Evolutionary conservation across 371 early-diverging fungal genomes (phyloP).

Genomic region (Apophysomyces variabilis): DNA sequence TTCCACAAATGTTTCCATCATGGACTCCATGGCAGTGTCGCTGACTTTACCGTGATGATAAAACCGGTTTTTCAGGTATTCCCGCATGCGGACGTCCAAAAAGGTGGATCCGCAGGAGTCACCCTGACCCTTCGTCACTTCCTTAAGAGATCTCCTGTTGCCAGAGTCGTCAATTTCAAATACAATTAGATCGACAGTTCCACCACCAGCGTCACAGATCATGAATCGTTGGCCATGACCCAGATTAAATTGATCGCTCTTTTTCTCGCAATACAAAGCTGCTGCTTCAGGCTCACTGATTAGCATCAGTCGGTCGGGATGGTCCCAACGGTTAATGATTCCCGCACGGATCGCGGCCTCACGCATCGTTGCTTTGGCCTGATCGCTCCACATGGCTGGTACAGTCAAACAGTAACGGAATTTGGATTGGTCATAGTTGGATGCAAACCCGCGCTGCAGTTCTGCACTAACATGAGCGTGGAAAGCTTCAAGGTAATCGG

Average conservation of each 20-base stretch:
- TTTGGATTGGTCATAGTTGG: conserved; percentile 50
- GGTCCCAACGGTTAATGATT: conserved; percentile 51
- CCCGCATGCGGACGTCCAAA: conserved; percentile 57
- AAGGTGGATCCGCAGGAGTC: conserved; percentile 63
- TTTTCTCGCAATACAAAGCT: conserved; percentile 53
- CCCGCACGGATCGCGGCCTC: conserved; percentile 53
- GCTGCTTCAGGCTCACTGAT: conserved; percentile 59
- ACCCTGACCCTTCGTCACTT: conserved; percentile 60
- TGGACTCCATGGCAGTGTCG: conserved; percentile 49
- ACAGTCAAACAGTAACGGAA: conserved; percentile 55
- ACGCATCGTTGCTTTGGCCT: conserved; percentile 55
- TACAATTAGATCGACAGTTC: conserved; percentile 65
- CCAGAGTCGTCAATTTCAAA: conserved; percentile 53
- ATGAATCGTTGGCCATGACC: conserved; percentile 59
- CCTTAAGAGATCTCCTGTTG: conserved; percentile 47
- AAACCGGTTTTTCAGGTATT: conserved; percentile 48
- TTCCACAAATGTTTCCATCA: conserved; percentile 53
- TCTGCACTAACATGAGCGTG: conserved; percentile 49
- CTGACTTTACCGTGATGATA: conserved; percentile 49
- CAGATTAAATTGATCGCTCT: conserved; percentile 51
- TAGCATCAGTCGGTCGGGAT: conserved; percentile 53
- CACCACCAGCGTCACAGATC: conserved; percentile 72
- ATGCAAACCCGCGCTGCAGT: conserved; percentile 49
- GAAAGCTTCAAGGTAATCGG: conserved; percentile 52
- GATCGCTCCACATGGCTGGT: conserved; percentile 59